Percentiles rank a stretch among this genome's conserved stretches.
Evolutionary conservation across 2,329 filamentous ascomycete species (phyloP).

Genomic region (Cordyceps pruinosa): DNA sequence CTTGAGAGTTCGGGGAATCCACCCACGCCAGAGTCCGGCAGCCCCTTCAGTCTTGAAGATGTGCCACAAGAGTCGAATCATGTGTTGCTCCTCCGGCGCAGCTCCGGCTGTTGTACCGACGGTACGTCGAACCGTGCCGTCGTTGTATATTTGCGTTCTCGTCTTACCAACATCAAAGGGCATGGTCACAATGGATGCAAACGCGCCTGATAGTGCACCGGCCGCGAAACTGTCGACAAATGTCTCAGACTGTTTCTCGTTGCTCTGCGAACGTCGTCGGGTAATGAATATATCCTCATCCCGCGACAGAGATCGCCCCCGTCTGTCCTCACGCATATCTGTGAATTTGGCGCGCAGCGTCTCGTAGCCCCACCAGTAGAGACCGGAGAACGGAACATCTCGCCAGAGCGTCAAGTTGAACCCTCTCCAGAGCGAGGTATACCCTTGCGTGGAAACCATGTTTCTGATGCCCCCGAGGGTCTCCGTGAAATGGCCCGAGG

Average conservation of each 20-base stretch:
- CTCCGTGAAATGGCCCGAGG: constrained; percentile 66
- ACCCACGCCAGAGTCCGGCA: constrained; percentile 79
- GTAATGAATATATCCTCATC: constrained; percentile 33
- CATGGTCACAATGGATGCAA: constrained; percentile 83
- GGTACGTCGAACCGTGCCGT: constrained; percentile 35
- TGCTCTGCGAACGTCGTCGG: constrained; percentile 51
- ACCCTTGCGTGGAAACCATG: constrained; percentile 73
- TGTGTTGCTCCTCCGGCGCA: constrained; percentile 67
- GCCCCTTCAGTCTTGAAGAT: constrained; percentile 83
- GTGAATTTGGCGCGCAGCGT: constrained; percentile 65
- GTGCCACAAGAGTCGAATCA: constrained; percentile 79
- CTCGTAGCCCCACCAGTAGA: constrained; percentile 99
- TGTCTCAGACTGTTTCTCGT: constrained; percentile 66
- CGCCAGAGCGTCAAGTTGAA: constrained; percentile 89
- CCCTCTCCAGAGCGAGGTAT: constrained; percentile 81
- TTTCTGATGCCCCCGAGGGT: constrained; percentile 69
- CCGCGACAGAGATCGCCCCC: constrained; percentile 33
- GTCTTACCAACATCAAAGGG: constrained; percentile 98
- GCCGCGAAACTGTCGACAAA: constrained; percentile 86
- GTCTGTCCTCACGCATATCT: constrained; percentile 53
- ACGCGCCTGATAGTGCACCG: constrained; percentile 73
- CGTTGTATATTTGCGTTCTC: constrained; percentile 74
- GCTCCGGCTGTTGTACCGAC: constrained; percentile 28
- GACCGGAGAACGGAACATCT: constrained; percentile 91
- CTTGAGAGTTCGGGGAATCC: constrained; percentile 86